Percentiles rank a stretch among this genome's conserved stretches.
These are phyloP conservation scores for Oryza nivara DNA, from an alignment of 176 grass and related monocot species.

Conservation along the genomic window DNA sequence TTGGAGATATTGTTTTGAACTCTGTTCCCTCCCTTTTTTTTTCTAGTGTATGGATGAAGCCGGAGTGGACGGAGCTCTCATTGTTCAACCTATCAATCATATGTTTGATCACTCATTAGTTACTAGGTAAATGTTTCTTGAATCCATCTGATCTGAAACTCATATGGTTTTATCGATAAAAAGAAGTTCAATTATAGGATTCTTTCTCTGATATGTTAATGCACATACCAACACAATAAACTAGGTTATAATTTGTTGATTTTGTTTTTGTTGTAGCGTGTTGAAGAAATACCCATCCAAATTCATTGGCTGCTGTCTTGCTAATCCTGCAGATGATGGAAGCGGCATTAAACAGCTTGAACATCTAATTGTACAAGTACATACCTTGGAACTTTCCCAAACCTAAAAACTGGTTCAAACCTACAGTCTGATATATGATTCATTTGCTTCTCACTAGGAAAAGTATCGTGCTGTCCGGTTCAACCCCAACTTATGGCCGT, in stretches of 20 bases:
- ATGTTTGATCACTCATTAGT: conserved; percentile 90
- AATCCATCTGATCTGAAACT: neutral
- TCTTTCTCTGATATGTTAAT: neutral
- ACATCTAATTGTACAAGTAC: conserved; percentile 73
- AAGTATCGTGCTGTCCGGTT: conserved; percentile 82
- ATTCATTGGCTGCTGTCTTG: conserved; percentile 85
- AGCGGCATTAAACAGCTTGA: conserved; percentile 79
- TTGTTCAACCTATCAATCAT: conserved; percentile 92
- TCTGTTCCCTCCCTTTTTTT: neutral
- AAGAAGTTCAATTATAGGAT: neutral
- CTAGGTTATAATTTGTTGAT: neutral
- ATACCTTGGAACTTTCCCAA: conserved; percentile 15
- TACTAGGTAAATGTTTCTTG: conserved; percentile 56
- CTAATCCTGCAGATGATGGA: conserved; percentile 85
- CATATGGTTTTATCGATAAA: neutral
- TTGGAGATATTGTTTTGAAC: neutral
- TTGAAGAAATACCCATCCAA: conserved; percentile 87
- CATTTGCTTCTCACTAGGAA: conserved; percentile 54
- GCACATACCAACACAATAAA: neutral
- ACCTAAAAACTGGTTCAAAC: neutral
- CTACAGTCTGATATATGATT: neutral
- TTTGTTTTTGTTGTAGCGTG: conserved; percentile 53
- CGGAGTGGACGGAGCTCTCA: conserved; percentile 79
- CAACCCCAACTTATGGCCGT: conserved; percentile 89
- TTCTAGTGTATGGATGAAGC: conserved; percentile 79